These are phyloP conservation scores for Aureobasidium melanogenum DNA, from an alignment of 2,329 filamentous ascomycete genomes.

Conservation along the genomic window DNA sequence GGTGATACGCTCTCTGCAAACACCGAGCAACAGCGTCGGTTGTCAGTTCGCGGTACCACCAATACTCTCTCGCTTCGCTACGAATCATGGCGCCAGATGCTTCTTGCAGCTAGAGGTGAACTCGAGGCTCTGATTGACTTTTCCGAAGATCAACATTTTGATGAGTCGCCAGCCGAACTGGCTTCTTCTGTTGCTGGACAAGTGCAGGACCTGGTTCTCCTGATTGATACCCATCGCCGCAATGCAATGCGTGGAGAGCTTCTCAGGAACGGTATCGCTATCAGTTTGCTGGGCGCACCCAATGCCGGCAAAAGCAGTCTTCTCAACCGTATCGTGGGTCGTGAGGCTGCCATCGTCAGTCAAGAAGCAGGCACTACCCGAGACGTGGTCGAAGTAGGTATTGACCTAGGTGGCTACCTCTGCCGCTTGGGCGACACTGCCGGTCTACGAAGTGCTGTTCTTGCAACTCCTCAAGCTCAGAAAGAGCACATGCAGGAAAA, in stretches of 20 bases:
- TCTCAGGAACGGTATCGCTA: conserved; percentile 71
- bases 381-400: conserved; percentile 83
- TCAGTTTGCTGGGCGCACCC: conserved; percentile 81
- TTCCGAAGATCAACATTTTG: conserved; percentile 93
- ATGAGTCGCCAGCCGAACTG: conserved; percentile 69
- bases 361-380: conserved; percentile 86
- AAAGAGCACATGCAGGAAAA: conserved; percentile 4
- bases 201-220: conserved; percentile 50
- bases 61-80: conserved; percentile 61
- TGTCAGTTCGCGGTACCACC: conserved; percentile 71
- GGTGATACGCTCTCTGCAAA: conserved; percentile 54
- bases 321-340: conserved; percentile 79
- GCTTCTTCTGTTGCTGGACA: conserved; percentile 60
- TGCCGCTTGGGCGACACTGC: conserved; percentile 95
- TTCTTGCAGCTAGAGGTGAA: conserved; percentile 78
- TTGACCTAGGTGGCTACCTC: conserved; percentile 83
- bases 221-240: conserved; percentile 60
- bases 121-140: conserved; percentile 96
- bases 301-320: conserved; percentile 94
- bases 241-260: conserved; percentile 79
- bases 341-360: conserved; percentile 92
- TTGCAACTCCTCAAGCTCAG: not conserved
- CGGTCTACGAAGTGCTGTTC: conserved; percentile 55
- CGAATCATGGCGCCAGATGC: conserved; percentile 66
- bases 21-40: conserved; percentile 85